These are phyloP conservation scores for Quercus tomentella DNA, from an alignment of 331 rosid genomes.

Conservation along the genomic window DNA sequence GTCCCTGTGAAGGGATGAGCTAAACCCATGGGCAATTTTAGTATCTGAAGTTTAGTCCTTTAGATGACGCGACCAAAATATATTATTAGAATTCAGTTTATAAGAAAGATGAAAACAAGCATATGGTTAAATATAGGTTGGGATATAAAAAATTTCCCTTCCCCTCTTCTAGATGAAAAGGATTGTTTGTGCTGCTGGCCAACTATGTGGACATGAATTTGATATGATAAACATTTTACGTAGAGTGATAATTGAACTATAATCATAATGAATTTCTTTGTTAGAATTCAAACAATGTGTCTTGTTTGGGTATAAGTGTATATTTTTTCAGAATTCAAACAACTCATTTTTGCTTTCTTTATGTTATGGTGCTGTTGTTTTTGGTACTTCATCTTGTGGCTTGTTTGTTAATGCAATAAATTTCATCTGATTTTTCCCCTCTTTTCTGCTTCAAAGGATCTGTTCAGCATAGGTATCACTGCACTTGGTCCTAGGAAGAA, in stretches of 20 bases:
- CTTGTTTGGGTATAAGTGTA: neutral
- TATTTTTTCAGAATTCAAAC: too few relatives aligned
- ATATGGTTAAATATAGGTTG: neutral
- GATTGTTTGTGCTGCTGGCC: neutral
- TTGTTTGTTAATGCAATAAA: neutral
- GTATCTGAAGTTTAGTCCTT: too few relatives aligned
- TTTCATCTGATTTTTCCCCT: neutral
- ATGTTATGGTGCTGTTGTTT: neutral
- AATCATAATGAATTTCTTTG: neutral
- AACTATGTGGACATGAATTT: constrained; percentile 2
- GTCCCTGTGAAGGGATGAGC: too few relatives aligned
- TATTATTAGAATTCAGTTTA: neutral
- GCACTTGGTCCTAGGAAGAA: constrained; percentile 96
- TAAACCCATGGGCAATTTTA: too few relatives aligned
- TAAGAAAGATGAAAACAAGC: neutral
- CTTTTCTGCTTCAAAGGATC: constrained; percentile 49
- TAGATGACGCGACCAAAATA: too few relatives aligned
- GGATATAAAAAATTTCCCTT: neutral
- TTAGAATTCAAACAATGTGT: constrained; percentile 8
- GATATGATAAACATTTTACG: neutral
- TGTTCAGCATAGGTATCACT: constrained; percentile 63
- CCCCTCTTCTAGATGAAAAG: neutral
- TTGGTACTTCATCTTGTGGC: neutral
- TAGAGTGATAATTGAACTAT: neutral
- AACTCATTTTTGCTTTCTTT: neutral